Conservation (phyloP, 1,284 basidiomycete genomes). For the Cryptococcus maquisensis region DNA sequence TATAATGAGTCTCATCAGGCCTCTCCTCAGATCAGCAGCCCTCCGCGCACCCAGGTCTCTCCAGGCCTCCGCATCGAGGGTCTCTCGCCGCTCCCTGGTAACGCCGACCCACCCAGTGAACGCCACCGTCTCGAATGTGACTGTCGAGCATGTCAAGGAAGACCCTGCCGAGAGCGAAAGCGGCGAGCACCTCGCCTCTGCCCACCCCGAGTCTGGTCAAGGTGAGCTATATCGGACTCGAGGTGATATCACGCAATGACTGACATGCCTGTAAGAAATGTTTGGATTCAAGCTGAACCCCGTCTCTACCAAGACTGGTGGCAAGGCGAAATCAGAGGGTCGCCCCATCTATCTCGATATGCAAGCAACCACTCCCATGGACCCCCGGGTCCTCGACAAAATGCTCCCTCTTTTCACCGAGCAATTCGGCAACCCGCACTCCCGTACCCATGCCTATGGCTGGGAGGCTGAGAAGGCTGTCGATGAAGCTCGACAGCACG, state of each 20-base stretch:
- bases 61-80: constrained; percentile 3
- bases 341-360: constrained; percentile 93
- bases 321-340: constrained; percentile 59
- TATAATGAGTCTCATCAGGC: constrained; percentile 23
- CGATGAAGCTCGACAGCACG: constrained; percentile 84
- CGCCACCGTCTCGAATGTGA: constrained; percentile 31
- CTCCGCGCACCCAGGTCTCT: constrained; percentile 13
- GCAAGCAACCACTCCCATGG: constrained; percentile 97
- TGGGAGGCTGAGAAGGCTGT: constrained; percentile 98
- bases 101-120: constrained; percentile 25
- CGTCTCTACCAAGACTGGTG: constrained; percentile 59
- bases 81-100: constrained; percentile 22
- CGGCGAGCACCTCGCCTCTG: constrained; percentile 23
- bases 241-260: not conserved
- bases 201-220: constrained; percentile 17
- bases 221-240: constrained; percentile 15
- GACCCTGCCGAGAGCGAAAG: constrained; percentile 36
- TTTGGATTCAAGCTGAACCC: constrained; percentile 79
- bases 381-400: constrained; percentile 92
- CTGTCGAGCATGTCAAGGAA: constrained; percentile 20
- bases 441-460: constrained; percentile 95
- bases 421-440: constrained; percentile 97
- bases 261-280: constrained; percentile 58
- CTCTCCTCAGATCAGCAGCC: constrained; percentile 10
- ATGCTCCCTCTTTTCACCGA: constrained; percentile 97